Base-by-base conservation (phyloP, 768 basidiomycete species). In the Dioszegia aurantiaca region DNA sequence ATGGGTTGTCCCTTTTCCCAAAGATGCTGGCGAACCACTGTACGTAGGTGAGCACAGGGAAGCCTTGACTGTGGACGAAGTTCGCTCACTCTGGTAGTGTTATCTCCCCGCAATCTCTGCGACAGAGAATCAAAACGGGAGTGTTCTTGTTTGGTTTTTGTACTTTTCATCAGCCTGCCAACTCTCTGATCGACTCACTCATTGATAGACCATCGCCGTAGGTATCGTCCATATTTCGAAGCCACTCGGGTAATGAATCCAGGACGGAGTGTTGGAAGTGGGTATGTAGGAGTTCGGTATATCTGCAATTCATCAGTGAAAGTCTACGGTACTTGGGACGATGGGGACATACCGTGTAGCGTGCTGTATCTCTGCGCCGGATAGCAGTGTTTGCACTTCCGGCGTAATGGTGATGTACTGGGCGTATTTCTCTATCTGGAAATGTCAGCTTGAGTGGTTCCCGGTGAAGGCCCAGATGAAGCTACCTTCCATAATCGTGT, bases 391-490 rank as follows among this genome's bases (percentile, higher is more conserved):
- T 67, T 93, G 90, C 1, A 87, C 76, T 9, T 85, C 84, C 0
- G 84, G 85, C 26, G 85, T 86, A 8, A 82, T 80, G 23, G 83
- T 83, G 44, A 97, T 87, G 62, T 85, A 85, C 17, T 89, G 85
- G 28, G 91, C 87, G 69, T 84, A 91, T 72, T 85, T 87, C 77
- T 95, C 93, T 45, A 94, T 88, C 92, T 94, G 73, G 4, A 23
- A 2, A 5, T 16, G 12, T 60, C 33, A 58, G 56, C 41, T 41
- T 41, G 43, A 36, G 1, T 28, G 1, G 4, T 39, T 30, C n/a
- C 9, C 11, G 12, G 26, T 31, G 23, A 26, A 16, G 24, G 16
- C 27, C 33, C 33, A 33, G 33, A 33, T 14, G 33, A 33, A 33
- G 33, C 33, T 6, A 88, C 92, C 83, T 97, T 97, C 80, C 82